Conservation (phyloP, 139 green algal genomes). For the Haematococcus lacustris region DNA sequence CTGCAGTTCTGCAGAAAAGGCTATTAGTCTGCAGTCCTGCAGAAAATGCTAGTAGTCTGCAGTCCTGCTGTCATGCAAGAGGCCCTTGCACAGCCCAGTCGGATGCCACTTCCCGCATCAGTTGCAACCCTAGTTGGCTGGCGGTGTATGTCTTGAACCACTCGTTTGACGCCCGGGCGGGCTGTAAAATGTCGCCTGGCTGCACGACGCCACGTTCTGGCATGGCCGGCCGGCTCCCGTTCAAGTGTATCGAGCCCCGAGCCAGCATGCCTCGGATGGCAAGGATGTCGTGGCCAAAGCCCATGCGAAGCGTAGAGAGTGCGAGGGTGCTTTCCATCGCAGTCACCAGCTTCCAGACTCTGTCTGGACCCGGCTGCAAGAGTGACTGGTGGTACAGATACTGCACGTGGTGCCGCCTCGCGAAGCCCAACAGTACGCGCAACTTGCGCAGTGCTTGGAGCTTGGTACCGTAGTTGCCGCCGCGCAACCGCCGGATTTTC, state of each 20-base stretch:
- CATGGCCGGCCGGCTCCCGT: slow-evolving; percentile 15
- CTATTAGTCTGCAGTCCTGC: too few relatives aligned
- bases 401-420: slow-evolving; percentile 18
- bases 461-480: slow-evolving; percentile 15
- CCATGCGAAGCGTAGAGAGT: slow-evolving; percentile 16
- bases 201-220: slow-evolving; percentile 3
- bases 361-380: slow-evolving; percentile 12
- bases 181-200: slow-evolving; percentile 23
- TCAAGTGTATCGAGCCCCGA: slow-evolving; percentile 13
- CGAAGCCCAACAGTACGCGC: slow-evolving; percentile 31
- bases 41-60: too few relatives aligned
- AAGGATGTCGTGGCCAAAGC: slow-evolving; percentile 21
- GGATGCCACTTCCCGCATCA: slow-evolving; percentile 2
- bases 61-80: too few relatives aligned
- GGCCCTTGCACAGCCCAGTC: too few relatives aligned
- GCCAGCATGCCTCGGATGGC: slow-evolving; percentile 3
- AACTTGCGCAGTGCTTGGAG: slow-evolving; percentile 34
- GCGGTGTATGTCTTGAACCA: not conserved
- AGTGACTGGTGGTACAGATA: slow-evolving; percentile 22
- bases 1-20: too few relatives aligned
- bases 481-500: slow-evolving; percentile 19
- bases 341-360: slow-evolving; percentile 34
- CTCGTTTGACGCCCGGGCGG: not conserved
- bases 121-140: not conserved
- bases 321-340: slow-evolving; percentile 29